Percentiles rank a stretch among this genome's conserved stretches.
Evolutionary conservation across 1,139 yeast species (phyloP).

Genomic region (Nadsonia starkeyi-henricii): DNA sequence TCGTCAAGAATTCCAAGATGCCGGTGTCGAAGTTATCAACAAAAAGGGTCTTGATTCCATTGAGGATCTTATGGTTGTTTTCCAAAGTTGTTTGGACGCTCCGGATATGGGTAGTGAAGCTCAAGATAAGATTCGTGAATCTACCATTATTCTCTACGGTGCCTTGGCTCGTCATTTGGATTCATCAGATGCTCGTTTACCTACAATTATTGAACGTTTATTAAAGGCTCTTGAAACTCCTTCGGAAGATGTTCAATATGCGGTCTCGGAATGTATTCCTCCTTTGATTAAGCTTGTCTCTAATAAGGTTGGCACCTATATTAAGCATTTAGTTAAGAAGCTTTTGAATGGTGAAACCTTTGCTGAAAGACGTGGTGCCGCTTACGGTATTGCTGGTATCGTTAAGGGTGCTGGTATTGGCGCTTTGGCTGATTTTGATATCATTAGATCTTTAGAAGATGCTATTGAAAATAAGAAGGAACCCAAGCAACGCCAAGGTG

Average conservation of each 20-base stretch:
- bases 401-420: conserved; percentile 82
- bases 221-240: conserved; percentile 71
- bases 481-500: conserved; percentile 69
- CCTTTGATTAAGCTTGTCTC: conserved; percentile 55
- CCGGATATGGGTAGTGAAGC: conserved; percentile 26
- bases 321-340: conserved; percentile 44
- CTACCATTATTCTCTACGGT: conserved; percentile 77
- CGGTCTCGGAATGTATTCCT: conserved; percentile 73
- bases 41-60: conserved; percentile 50
- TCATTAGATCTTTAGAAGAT: conserved; percentile 62
- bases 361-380: conserved; percentile 77
- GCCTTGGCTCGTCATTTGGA: conserved; percentile 72
- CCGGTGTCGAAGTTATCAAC: conserved; percentile 65
- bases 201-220: conserved; percentile 50
- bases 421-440: conserved; percentile 58
- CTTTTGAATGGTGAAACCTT: conserved; percentile 36
- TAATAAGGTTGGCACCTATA: conserved; percentile 27
- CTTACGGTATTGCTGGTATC: conserved; percentile 88
- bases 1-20: conserved; percentile 72
- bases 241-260: conserved; percentile 76
- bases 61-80: conserved; percentile 60
- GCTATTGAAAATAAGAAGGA: conserved; percentile 83
- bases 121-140: conserved; percentile 59
- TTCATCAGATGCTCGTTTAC: conserved; percentile 48
- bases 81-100: conserved; percentile 42